Evolutionary conservation across 1,284 basidiomycete species (phyloP).

Genomic region (Golubevia sp.): DNA sequence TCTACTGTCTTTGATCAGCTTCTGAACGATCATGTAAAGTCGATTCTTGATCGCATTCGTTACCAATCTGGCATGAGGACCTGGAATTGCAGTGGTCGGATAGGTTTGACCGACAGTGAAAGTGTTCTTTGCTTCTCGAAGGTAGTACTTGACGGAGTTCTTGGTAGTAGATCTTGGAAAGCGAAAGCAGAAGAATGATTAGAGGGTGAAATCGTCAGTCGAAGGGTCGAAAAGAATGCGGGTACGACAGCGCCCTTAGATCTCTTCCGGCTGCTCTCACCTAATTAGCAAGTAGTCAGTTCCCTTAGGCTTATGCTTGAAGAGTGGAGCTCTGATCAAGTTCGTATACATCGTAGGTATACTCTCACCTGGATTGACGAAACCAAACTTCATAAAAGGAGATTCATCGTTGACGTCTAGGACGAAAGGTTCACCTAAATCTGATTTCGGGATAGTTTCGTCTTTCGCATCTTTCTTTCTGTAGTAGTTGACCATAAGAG

Average conservation of each 20-base stretch:
- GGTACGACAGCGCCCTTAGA: too few species aligned
- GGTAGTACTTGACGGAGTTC: constrained; percentile 57
- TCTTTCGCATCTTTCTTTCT: constrained; percentile 57
- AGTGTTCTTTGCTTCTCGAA: constrained; percentile 55
- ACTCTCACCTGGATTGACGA: constrained; percentile 56
- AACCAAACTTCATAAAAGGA: constrained; percentile 61
- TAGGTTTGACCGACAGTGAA: constrained; percentile 59
- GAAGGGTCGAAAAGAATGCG: background rate
- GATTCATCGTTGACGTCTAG: constrained; percentile 58
- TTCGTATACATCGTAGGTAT: constrained; percentile 61
- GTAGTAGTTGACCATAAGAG: constrained; percentile 59
- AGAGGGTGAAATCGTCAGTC: background rate
- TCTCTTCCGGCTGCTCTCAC: constrained; percentile 12
- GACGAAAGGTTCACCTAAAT: constrained; percentile 58
- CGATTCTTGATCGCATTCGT: constrained; percentile 61
- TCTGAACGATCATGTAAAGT: constrained; percentile 58
- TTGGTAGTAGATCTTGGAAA: constrained; percentile 43
- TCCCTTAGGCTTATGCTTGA: constrained; percentile 52
- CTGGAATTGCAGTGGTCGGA: constrained; percentile 53
- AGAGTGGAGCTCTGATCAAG: constrained; percentile 58
- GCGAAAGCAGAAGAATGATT: background rate
- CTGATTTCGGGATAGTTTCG: constrained; percentile 54
- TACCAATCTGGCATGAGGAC: constrained; percentile 57
- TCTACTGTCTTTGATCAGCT: constrained; percentile 52
- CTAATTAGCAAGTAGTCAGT: constrained; percentile 37